Evolutionary conservation across 768 basidiomycete species (phyloP), one percentile per base, ranked within the genome.

Genomic region (Cystobasidium ongulense): DNA sequence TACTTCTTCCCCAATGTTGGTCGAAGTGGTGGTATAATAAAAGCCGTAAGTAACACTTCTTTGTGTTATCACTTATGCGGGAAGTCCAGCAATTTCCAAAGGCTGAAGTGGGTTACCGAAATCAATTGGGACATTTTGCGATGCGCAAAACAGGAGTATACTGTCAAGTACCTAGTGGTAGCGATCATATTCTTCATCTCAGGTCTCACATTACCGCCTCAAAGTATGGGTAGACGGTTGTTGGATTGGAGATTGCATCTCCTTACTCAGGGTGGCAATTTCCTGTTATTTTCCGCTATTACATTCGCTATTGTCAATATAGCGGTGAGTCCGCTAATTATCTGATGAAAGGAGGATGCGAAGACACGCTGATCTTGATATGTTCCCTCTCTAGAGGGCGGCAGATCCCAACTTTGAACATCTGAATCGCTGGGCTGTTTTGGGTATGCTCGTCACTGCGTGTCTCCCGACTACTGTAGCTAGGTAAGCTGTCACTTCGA

Each of bases 141-240:
- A 23, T 25, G 15, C 25, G 1, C 11, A 0, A 17, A 0, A 25
- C 29, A 53, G 23, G 33, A 77, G 63, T 81, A 75, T 38, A 78
- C 76, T 1, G 74, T 80, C 74, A 80, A 78, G 43, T 80, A 77
- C 38, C 77, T 80, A 11, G 72, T 74, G 0, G 80, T 81, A 27
- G 77, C 77, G n/a, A 75, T 79, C 39, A 80, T 81, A 38, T 80
- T 80, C 74, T 73, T 80, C 61, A 74, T 80, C 35, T 78, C 78
- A 0, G 81, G 81, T 10, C 75, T 81, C 31, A 71, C 76, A 0
- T 65, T 81, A 0, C 78, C 81, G 8, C 74, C 78, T n/a, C 75
- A 76, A 27, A 77, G 77, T 61, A 73, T 80, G 27, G 75, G 78
- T 17, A 59, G 71, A 8, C 76, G 80, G 1, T 75, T 76, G 0